Percentiles rank a stretch among this genome's conserved stretches.
Conservation (phyloP, 345 rosid genomes). For the Salix viminalis region DNA sequence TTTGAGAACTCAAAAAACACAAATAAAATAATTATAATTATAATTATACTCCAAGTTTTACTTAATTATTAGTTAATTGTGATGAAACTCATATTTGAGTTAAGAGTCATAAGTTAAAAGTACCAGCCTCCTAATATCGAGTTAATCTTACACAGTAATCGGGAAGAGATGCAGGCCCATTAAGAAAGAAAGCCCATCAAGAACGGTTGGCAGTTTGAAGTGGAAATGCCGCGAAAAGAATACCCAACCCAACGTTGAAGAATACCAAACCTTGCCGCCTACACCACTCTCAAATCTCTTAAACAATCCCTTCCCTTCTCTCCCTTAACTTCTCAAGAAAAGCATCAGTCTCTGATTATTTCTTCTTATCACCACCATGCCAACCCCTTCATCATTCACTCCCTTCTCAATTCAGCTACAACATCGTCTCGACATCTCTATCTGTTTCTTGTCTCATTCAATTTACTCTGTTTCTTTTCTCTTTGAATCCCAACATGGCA, state of each 20-base stretch:
- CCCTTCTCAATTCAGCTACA: slow-evolving; percentile 2
- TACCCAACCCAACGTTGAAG: slow-evolving; percentile 33
- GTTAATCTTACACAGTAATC: too few relatives aligned
- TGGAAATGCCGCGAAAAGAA: slow-evolving; percentile 46
- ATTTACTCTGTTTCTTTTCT: background rate
- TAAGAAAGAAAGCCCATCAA: background rate
- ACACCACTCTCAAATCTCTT: slow-evolving; percentile 10
- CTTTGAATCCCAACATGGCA: background rate
- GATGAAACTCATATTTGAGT: too few relatives aligned
- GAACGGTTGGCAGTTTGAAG: slow-evolving; percentile 4
- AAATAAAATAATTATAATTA: too few relatives aligned
- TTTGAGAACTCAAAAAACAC: too few relatives aligned
- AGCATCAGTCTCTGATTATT: slow-evolving; percentile 24
- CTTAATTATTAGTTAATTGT: too few relatives aligned
- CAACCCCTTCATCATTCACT: background rate
- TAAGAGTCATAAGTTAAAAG: too few relatives aligned
- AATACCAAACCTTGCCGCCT: slow-evolving; percentile 57
- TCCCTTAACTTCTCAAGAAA: slow-evolving; percentile 37
- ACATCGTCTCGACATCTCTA: background rate
- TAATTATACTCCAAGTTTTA: too few relatives aligned
- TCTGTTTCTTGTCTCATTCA: background rate
- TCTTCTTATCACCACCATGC: slow-evolving; percentile 33
- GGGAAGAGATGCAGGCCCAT: background rate
- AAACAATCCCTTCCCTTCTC: slow-evolving; percentile 60
- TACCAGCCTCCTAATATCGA: too few relatives aligned